Evolutionary conservation across 352 stramenopile species (phyloP), one percentile per base, ranked within the genome.

Genomic region (Globisporangium nodosum): DNA sequence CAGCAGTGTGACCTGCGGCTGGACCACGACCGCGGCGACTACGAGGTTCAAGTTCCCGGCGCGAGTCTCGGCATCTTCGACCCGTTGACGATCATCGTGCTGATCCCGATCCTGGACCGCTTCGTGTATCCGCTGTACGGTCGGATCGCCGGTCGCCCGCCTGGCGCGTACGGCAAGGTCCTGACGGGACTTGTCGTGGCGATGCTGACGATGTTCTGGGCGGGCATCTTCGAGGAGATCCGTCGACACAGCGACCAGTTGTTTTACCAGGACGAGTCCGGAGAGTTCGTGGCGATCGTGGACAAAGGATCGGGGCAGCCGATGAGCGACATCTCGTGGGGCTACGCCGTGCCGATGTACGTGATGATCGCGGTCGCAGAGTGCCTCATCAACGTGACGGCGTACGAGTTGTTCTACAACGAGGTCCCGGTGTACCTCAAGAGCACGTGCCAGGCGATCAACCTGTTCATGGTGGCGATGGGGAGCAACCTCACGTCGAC

Each of bases 391-490:
- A 92, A 95, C 67, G 83, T 92, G 50, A 93, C 81, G 45, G 83
- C 85, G 35, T 95, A 90, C 73, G 85, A 95, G 66, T 61, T 95
- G 57, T 91, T 93, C 57, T 95, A 95, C 81, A 89, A 76, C 55
- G 76, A 93, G 70, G 85, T 95, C 52, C 85, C 85, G 54, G 65
- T 93, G 64, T 88, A 92, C 61, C 71, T 95, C 30, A 95, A 95
- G 71, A 92, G 81, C 69, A 91, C 85, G 52, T 92, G 81, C 65
- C 83, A 93, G 61, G 84, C 82, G 9, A 93, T 95, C 58, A 91
- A 90, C 68, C 58, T 95, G 68, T 92, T 95, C 58, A 95, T 89
- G 81, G 73, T 93, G 54, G 77, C 81, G 52, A 95, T 95, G 80
- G 85, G 85, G 31, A 92, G 81, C 69, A 93, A 92, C 71, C 63